Evolutionary conservation across 352 stramenopile genomes (phyloP).

Genomic region (Blastocystis sp.): DNA sequence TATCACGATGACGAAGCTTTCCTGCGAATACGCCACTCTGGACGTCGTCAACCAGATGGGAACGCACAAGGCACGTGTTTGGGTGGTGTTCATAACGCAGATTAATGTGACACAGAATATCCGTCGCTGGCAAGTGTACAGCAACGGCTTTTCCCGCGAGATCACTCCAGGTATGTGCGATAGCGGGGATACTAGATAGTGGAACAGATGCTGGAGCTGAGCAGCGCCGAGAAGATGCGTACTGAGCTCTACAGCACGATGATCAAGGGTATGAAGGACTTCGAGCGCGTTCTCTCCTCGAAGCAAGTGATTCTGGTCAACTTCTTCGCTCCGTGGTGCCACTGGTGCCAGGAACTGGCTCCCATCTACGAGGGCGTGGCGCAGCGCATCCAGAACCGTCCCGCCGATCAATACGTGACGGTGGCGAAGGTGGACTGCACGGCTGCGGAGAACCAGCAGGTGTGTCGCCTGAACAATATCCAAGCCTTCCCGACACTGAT

Average conservation of each 20-base stretch:
- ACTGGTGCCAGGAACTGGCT: slow-evolving; percentile 39
- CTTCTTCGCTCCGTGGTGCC: slow-evolving; percentile 53
- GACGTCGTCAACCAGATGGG: slow-evolving; percentile 54
- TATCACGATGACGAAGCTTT: slow-evolving; percentile 39
- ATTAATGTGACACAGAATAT: slow-evolving; percentile 55
- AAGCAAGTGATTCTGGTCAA: slow-evolving; percentile 12
- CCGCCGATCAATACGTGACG: not conserved
- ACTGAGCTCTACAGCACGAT: not conserved
- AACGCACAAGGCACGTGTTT: not conserved
- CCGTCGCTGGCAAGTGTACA: slow-evolving; percentile 45
- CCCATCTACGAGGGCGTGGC: slow-evolving; percentile 37
- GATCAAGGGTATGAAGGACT: slow-evolving; percentile 1
- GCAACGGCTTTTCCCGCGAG: slow-evolving; percentile 28
- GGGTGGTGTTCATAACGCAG: not conserved
- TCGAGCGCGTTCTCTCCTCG: not conserved
- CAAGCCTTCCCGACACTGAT: slow-evolving; percentile 31
- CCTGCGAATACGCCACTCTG: slow-evolving; percentile 26
- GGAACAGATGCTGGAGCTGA: not conserved
- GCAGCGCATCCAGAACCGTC: not conserved
- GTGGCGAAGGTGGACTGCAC: slow-evolving; percentile 49
- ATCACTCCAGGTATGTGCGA: not conserved
- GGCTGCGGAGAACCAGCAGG: not conserved
- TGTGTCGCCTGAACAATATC: slow-evolving; percentile 20
- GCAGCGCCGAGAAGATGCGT: not conserved
- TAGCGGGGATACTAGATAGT: not conserved